Percentiles rank a stretch among this genome's conserved stretches.
These are phyloP conservation scores for Wickerhamiella pararugosa DNA, from an alignment of 1,139 yeast species.

Conservation along the genomic window DNA sequence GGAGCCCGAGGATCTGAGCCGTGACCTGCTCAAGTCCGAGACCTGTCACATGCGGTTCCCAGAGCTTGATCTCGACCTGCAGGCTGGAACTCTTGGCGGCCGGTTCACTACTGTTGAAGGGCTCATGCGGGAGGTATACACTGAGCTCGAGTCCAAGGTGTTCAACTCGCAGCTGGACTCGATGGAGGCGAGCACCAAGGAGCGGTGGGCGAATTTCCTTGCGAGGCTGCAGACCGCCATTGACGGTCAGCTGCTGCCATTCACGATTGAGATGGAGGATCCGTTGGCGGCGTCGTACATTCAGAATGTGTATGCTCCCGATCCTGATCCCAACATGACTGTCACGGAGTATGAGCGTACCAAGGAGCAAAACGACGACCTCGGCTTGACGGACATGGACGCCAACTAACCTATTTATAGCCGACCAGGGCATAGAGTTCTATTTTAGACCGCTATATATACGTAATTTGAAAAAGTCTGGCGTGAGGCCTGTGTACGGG, in stretches of 20 bases:
- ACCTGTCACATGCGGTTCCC: slow-evolving; percentile 79
- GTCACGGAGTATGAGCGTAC: slow-evolving; percentile 86
- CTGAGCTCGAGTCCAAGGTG: slow-evolving; percentile 75
- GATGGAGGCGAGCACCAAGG: slow-evolving; percentile 63
- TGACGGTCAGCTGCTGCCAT: slow-evolving; percentile 56
- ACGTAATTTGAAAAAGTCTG: not conserved
- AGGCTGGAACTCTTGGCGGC: slow-evolving; percentile 96
- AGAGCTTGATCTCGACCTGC: slow-evolving; percentile 76
- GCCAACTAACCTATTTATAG: slow-evolving; percentile 17
- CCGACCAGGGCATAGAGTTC: not conserved
- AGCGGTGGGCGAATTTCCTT: slow-evolving; percentile 72
- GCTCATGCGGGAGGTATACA: slow-evolving; percentile 70
- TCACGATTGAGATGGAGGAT: slow-evolving; percentile 81
- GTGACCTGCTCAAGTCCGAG: slow-evolving; percentile 91
- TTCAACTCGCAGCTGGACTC: slow-evolving; percentile 81
- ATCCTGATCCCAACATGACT: slow-evolving; percentile 87
- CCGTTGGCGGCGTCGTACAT: slow-evolving; percentile 91
- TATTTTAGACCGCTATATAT: not conserved
- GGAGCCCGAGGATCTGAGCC: slow-evolving; percentile 84
- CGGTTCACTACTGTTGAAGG: slow-evolving; percentile 97
- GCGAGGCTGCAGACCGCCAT: slow-evolving; percentile 64
- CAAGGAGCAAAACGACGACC: slow-evolving; percentile 68
- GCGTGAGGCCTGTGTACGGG: not conserved
- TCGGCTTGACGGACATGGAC: slow-evolving; percentile 76
- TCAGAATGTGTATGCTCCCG: slow-evolving; percentile 97